phyloP scores from a whole-genome alignment of 2,329 filamentous ascomycete species.

The Ophiostoma sp. region DNA sequence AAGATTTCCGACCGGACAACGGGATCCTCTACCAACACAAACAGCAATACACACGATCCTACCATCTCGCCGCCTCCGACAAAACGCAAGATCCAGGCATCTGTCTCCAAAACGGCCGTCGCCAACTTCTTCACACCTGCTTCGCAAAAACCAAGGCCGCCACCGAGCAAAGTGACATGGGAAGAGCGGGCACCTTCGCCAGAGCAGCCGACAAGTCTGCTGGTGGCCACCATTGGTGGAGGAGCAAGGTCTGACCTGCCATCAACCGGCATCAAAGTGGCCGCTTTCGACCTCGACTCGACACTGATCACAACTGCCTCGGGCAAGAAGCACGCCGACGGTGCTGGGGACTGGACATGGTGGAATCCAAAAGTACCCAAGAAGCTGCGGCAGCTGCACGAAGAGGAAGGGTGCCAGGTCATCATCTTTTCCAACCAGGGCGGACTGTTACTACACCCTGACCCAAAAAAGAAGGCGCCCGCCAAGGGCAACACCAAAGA shows the following conservation, averaged over 20 bases:
- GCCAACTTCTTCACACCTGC: slow-evolving; percentile 84
- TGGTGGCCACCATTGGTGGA: slow-evolving; percentile 67
- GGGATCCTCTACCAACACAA: not conserved
- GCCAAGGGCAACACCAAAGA: slow-evolving; percentile 57
- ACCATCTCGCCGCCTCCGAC: slow-evolving; percentile 55
- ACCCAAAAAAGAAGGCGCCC: slow-evolving; percentile 33
- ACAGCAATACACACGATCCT: slow-evolving; percentile 35
- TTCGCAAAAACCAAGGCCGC: slow-evolving; percentile 73
- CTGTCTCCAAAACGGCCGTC: slow-evolving; percentile 62
- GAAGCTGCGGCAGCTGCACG: slow-evolving; percentile 65
- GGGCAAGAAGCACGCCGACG: slow-evolving; percentile 73
- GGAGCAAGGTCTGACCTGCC: slow-evolving; percentile 45
- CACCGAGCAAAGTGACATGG: slow-evolving; percentile 67
- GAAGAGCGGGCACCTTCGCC: slow-evolving; percentile 58
- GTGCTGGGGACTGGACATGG: slow-evolving; percentile 88
- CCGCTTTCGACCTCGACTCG: slow-evolving; percentile 78
- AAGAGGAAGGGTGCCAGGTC: slow-evolving; percentile 64
- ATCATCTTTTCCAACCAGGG: slow-evolving; percentile 83
- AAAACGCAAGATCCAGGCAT: slow-evolving; percentile 55
- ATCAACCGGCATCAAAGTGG: slow-evolving; percentile 46
- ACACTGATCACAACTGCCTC: slow-evolving; percentile 81
- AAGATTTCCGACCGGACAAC: not conserved
- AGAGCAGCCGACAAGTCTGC: slow-evolving; percentile 57
- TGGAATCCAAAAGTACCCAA: slow-evolving; percentile 73
- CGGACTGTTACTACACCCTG: slow-evolving; percentile 71